Conservation (phyloP, 495 filamentous ascomycete genomes). For the Xylaria cubensis region DNA sequence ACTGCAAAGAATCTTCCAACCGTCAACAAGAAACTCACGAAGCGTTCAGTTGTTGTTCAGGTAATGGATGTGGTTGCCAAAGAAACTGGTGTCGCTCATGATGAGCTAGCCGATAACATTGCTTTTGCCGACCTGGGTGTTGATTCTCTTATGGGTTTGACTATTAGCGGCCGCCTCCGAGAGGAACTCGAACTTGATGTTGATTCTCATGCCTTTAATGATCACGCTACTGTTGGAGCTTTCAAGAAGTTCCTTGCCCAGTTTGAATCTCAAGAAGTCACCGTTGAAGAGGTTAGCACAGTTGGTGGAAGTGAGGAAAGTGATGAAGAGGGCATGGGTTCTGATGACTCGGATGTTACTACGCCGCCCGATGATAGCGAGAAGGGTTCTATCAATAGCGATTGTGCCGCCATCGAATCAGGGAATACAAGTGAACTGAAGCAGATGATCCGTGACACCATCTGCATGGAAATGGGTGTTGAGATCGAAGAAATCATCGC, state of each 20-base stretch:
- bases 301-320: constrained; percentile 46
- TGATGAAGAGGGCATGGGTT: constrained; percentile 52
- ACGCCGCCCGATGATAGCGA: constrained; percentile 56
- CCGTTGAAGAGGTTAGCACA: constrained; percentile 41
- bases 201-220: constrained; percentile 60
- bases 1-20: constrained; percentile 50
- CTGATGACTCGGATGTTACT: constrained; percentile 53
- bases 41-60: constrained; percentile 45
- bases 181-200: constrained; percentile 65
- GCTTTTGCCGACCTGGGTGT: constrained; percentile 64
- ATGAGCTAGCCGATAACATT: constrained; percentile 64
- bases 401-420: constrained; percentile 35
- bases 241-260: constrained; percentile 65
- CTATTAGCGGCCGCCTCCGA: constrained; percentile 58
- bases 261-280: constrained; percentile 46
- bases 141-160: constrained; percentile 66
- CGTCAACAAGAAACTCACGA: constrained; percentile 48
- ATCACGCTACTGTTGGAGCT: constrained; percentile 61
- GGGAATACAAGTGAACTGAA: constrained; percentile 52
- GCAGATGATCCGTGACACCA: constrained; percentile 61
- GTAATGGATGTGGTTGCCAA: constrained; percentile 70
- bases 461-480: constrained; percentile 73
- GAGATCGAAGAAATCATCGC: constrained; percentile 66
- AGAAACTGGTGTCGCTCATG: constrained; percentile 67
- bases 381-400: constrained; percentile 49